A percentile compares a stretch with the other conserved stretches of the same genome.
phyloP scores from a whole-genome alignment of 1,284 basidiomycete genomes.

The Agaricales sp. region DNA sequence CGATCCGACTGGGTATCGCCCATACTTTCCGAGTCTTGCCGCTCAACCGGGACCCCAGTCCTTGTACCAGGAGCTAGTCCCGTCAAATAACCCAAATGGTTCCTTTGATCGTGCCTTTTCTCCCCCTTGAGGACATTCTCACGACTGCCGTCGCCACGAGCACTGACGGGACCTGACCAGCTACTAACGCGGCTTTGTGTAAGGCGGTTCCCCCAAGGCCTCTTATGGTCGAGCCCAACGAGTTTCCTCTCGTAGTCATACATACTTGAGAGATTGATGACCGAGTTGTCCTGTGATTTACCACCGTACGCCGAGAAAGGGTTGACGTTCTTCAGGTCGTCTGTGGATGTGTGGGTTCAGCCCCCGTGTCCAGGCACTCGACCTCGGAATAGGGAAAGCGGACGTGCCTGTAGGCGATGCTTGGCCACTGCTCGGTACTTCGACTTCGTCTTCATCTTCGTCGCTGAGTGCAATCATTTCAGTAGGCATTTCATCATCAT shows the following conservation, averaged over 20 bases:
- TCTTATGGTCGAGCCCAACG: slow-evolving; percentile 33
- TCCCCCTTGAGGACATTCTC: slow-evolving; percentile 13
- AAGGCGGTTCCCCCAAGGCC: slow-evolving; percentile 10
- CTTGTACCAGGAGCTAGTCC: no score
- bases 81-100: no score
- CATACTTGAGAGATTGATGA: slow-evolving; percentile 25
- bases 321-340: slow-evolving; percentile 27
- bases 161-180: slow-evolving; percentile 43
- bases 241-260: slow-evolving; percentile 33
- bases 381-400: slow-evolving; percentile 16
- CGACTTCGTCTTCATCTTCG: slow-evolving; percentile 42
- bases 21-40: no score
- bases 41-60: no score
- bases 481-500: no score
- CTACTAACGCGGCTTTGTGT: slow-evolving; percentile 31
- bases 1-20: no score
- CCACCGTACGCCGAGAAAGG: slow-evolving; percentile 21
- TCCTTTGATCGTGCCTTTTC: no score
- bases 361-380: no score
- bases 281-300: slow-evolving; percentile 26
- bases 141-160: slow-evolving; percentile 17
- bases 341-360: slow-evolving; percentile 15
- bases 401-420: slow-evolving; percentile 59
- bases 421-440: slow-evolving; percentile 61
- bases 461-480: slow-evolving; percentile 8